Percentiles rank a stretch among this genome's conserved stretches.
Conservation (phyloP, 441 rosid species). For the Syzygium malaccense region DNA sequence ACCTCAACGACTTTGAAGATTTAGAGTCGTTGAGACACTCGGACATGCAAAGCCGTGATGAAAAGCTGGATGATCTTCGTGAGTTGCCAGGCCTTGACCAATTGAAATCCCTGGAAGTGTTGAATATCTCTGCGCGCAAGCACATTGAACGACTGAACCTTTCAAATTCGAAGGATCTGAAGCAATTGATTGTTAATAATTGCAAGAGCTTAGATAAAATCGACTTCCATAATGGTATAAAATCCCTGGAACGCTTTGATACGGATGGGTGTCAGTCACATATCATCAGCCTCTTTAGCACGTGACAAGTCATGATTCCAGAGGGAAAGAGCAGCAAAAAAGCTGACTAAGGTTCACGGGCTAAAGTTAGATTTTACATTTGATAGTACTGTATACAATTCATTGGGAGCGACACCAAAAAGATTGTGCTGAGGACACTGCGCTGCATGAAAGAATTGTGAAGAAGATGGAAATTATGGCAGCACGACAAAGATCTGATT, state of each 20-base stretch:
- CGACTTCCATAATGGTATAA: not conserved
- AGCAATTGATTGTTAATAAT: not conserved
- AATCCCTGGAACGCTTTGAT: not conserved
- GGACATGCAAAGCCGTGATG: rapidly evolving
- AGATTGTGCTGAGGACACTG: not conserved
- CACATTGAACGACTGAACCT: rapidly evolving
- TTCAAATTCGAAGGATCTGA: not conserved
- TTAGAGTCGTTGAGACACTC: not conserved
- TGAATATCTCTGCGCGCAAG: not conserved
- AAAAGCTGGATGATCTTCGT: rapidly evolving
- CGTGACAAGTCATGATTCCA: not conserved
- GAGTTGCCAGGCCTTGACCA: rapidly evolving
- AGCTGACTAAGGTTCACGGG: not conserved
- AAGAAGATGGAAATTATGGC: not conserved
- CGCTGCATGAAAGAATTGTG: not conserved
- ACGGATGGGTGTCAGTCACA: rapidly evolving
- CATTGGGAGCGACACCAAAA: not conserved
- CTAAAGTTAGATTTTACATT: not conserved
- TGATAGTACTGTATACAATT: not conserved
- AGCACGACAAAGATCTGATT: not conserved
- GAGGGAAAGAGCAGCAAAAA: not conserved
- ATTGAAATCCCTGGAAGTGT: not conserved
- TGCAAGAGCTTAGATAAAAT: rapidly evolving
- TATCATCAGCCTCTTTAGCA: not conserved
- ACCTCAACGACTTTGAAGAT: not conserved